A percentile compares a stretch with the other conserved stretches of the same genome.
Evolutionary conservation across 345 rosid genomes (phyloP).

Genomic region (Syzygium aromaticum): DNA sequence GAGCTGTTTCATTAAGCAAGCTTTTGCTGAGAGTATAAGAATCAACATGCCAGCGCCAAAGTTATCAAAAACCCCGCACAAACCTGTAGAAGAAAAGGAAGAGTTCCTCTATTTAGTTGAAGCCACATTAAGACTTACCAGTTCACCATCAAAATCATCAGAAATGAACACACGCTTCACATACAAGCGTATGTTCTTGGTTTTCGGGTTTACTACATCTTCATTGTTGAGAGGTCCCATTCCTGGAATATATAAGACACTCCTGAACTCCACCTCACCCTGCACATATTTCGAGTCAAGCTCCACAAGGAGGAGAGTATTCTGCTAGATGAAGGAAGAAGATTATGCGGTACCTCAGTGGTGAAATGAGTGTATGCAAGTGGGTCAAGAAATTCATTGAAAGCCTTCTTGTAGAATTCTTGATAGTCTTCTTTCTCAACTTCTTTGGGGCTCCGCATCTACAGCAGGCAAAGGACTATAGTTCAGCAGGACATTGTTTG

Average conservation of each 20-base stretch:
- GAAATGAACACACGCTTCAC: slow-evolving; percentile 99
- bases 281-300: slow-evolving; percentile 12
- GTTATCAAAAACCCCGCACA: background rate
- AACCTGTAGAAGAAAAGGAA: background rate
- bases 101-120: background rate
- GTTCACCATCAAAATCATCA: slow-evolving; percentile 99
- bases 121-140: slow-evolving; percentile 36
- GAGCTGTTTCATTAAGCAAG: background rate
- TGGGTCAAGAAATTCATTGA: slow-evolving; percentile 89
- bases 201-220: slow-evolving; percentile 76
- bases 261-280: slow-evolving; percentile 99
- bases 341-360: slow-evolving; percentile 50
- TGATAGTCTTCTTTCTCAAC: slow-evolving; percentile 73
- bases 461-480: slow-evolving; percentile 2
- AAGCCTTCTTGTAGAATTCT: slow-evolving; percentile 91
- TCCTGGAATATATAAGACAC: slow-evolving; percentile 89
- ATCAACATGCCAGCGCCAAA: background rate
- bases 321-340: background rate
- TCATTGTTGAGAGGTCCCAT: slow-evolving; percentile 97
- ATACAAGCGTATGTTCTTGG: slow-evolving; percentile 80
- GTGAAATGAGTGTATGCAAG: slow-evolving; percentile 81
- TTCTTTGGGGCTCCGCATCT: slow-evolving; percentile 88
- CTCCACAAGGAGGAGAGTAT: background rate
- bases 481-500: background rate
- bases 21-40: background rate